Percentiles rank a stretch among this genome's conserved stretches.
Evolutionary conservation across 139 green algal genomes (phyloP).

Genomic region (Tetradesmus obliquus): DNA sequence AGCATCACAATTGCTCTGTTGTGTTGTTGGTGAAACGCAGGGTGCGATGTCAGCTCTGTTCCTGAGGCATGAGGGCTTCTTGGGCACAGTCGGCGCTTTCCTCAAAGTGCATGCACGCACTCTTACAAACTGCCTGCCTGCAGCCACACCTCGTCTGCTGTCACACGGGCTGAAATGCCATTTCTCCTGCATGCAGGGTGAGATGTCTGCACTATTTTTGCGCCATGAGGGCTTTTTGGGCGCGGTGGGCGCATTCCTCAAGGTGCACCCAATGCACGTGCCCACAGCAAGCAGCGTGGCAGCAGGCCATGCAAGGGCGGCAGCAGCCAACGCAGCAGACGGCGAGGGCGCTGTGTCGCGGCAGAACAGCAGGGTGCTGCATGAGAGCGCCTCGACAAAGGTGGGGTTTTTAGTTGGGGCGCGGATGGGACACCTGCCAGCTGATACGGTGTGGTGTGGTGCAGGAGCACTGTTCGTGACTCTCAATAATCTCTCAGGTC

Average conservation of each 20-base stretch:
- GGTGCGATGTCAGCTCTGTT: slow-evolving; percentile 96
- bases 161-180: no score
- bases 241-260: slow-evolving; percentile 96
- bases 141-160: no score
- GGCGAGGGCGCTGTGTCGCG: neutral
- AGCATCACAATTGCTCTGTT: no score
- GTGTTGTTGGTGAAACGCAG: slow-evolving; percentile 47
- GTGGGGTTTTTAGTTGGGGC: neutral
- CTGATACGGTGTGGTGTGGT: no score
- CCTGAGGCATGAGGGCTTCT: slow-evolving; percentile 96
- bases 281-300: neutral
- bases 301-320: neutral
- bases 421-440: no score
- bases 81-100: slow-evolving; percentile 97
- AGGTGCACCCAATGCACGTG: slow-evolving; percentile 77
- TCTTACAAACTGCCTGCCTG: no score
- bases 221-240: slow-evolving; percentile 98
- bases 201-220: slow-evolving; percentile 97
- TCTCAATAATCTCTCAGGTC: neutral
- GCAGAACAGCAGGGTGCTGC: neutral
- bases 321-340: neutral
- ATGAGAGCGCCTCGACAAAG: slow-evolving; percentile 17
- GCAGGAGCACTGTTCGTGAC: neutral
- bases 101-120: slow-evolving; percentile 79
- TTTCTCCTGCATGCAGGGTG: slow-evolving; percentile 71